Evolutionary conservation across 1,139 yeast species (phyloP), one percentile per base, ranked within the genome.

Genomic region (Taphrina betulina): DNA sequence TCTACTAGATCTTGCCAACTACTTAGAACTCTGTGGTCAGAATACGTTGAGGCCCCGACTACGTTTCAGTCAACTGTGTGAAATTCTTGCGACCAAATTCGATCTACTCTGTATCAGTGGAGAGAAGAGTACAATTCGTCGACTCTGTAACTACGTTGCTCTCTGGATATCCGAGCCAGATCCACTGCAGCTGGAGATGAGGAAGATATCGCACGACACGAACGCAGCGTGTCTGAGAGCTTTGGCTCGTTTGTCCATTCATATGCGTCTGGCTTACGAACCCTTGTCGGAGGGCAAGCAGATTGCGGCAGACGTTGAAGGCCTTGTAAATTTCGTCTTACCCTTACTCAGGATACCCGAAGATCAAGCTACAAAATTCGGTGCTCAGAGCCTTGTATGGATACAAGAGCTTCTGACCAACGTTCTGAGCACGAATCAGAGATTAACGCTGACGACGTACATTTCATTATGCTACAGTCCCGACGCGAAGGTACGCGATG

Each of bases 141-240:
- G 38, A 17, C 38, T 43, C 5, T 43, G 48, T 20, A 43, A 43
- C 31, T 31, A 31, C 29, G 17, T 43, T 26, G 29, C 37, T 20
- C 16, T 16, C 20, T 43, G 48, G 48, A 29, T 43, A n/a, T 22
- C 48, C 16, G 7, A 20, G 29, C 26, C 48, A 12, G 38, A 26
- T 33, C 34, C 38, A 10, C 20, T 26, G 19, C 29, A 22, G 12
- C 29, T 19, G 16, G 48, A 43, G n/a, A 5, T 19, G 26, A 37
- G 20, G 10, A 43, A 43, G 28, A 43, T 43, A 10, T 23, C 48
- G 2, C 7, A 31, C 16, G 48, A 43, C 38, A 43, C 48, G 12
- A 43, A 43, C 19, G 48, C 48, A 5, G 48, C 48, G 12, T 43
- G 48, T 33, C 48, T 43, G 4, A 43, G 17, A 31, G 48, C 48